These are phyloP conservation scores for Nakaseomyces kungkrabaensis DNA, from an alignment of 1,139 yeast species.

Conservation along the genomic window DNA sequence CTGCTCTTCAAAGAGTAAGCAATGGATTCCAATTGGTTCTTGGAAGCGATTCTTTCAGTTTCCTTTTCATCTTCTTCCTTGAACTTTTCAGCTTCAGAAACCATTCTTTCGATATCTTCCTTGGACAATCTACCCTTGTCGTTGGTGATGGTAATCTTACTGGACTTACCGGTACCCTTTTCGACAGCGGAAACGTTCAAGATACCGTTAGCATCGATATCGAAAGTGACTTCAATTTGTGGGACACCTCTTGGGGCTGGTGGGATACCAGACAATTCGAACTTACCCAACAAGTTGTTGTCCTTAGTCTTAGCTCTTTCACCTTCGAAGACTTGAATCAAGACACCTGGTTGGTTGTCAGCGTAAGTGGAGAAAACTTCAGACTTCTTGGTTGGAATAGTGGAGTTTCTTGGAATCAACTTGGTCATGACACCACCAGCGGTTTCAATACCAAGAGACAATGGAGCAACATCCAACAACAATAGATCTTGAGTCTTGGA, in stretches of 20 bases:
- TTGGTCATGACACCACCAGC: constrained; percentile 94
- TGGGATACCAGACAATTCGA: constrained; percentile 85
- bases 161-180: constrained; percentile 78
- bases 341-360: constrained; percentile 91
- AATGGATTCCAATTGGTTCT: constrained; percentile 88
- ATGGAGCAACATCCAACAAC: constrained; percentile 81
- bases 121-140: constrained; percentile 94
- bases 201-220: constrained; percentile 87
- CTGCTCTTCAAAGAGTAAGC: constrained; percentile 85
- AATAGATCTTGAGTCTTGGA: constrained; percentile 76
- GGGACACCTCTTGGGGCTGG: constrained; percentile 97
- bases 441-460: constrained; percentile 86
- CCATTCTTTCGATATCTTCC: constrained; percentile 94
- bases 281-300: constrained; percentile 89
- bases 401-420: constrained; percentile 84
- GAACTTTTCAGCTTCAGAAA: constrained; percentile 79
- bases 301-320: constrained; percentile 90
- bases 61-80: constrained; percentile 80
- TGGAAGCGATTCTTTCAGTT: constrained; percentile 65
- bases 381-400: constrained; percentile 88
- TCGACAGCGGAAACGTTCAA: constrained; percentile 89
- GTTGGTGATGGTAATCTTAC: constrained; percentile 77
- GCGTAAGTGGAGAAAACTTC: constrained; percentile 86
- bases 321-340: constrained; percentile 89
- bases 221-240: constrained; percentile 88